These are phyloP conservation scores for Sarocladium brachiariae DNA, from an alignment of 2,329 filamentous ascomycete genomes.

Conservation along the genomic window DNA sequence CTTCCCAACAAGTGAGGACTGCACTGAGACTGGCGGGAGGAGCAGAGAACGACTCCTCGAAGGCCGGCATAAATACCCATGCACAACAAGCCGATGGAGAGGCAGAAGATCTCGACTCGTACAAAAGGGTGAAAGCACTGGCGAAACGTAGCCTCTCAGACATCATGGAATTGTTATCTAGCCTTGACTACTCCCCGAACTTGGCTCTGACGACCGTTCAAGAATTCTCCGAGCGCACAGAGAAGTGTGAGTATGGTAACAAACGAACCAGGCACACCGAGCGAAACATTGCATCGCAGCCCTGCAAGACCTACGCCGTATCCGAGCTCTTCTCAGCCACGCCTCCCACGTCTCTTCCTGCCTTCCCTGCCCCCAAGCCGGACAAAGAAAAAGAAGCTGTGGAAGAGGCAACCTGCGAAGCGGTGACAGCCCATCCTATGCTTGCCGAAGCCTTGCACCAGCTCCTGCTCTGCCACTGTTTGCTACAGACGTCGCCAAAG, in stretches of 20 bases:
- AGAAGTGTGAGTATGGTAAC: conserved; percentile 43
- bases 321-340: conserved; percentile 65
- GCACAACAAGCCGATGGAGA: not conserved
- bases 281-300: conserved; percentile 14
- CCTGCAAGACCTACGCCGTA: conserved; percentile 36
- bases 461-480: conserved; percentile 69
- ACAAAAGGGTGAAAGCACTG: conserved; percentile 64
- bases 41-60: not conserved
- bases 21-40: not conserved
- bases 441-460: conserved; percentile 73
- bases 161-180: conserved; percentile 63
- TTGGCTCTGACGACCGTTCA: conserved; percentile 53
- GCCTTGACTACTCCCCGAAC: conserved; percentile 73
- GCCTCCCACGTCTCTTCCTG: conserved; percentile 59
- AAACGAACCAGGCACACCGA: conserved; percentile 31
- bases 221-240: conserved; percentile 50
- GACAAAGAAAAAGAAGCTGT: not conserved
- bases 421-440: conserved; percentile 68
- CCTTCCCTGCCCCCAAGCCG: conserved; percentile 42
- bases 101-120: conserved; percentile 19
- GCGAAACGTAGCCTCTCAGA: conserved; percentile 72
- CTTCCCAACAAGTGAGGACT: conserved; percentile 52
- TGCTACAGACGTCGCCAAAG: conserved; percentile 70
- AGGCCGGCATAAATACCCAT: not conserved
- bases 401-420: conserved; percentile 22